Evolutionary conservation across 1,284 basidiomycete species (phyloP).

Genomic region (Macrocybe sp.): DNA sequence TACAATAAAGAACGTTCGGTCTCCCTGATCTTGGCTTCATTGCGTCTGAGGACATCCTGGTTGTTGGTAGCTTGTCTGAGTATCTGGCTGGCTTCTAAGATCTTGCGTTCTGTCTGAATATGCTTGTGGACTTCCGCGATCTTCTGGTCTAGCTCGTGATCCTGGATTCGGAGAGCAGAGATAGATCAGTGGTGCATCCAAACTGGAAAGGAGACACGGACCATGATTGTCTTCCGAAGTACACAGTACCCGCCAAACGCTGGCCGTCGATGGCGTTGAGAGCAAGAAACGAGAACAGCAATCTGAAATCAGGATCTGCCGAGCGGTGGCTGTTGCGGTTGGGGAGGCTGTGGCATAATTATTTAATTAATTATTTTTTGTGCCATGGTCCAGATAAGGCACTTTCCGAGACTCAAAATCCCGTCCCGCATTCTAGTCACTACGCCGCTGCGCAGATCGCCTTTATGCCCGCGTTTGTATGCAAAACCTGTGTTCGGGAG

Average conservation of each 20-base stretch:
- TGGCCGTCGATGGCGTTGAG: constrained; percentile 8
- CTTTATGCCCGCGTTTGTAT: constrained; percentile 28
- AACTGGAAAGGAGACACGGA: constrained; percentile 12
- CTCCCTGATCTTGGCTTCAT: constrained; percentile 86
- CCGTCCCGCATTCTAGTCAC: neutral
- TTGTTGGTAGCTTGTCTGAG: constrained; percentile 82
- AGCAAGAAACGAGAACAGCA: constrained; percentile 9
- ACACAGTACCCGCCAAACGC: constrained; percentile 11
- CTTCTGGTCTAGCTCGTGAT: constrained; percentile 79
- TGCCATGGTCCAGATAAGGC: constrained; percentile 13
- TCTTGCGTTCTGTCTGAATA: constrained; percentile 90
- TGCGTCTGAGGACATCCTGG: constrained; percentile 78
- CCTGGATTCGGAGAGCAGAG: constrained; percentile 24
- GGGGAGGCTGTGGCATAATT: constrained; percentile 16
- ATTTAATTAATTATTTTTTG: constrained; percentile 10
- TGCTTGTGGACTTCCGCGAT: constrained; percentile 88
- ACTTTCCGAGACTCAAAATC: neutral
- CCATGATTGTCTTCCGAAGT: constrained; percentile 24
- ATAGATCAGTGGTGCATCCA: too few species aligned
- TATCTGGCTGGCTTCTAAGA: constrained; percentile 81
- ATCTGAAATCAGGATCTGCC: constrained; percentile 17
- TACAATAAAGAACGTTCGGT: constrained; percentile 83
- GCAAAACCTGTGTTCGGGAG: constrained; percentile 27
- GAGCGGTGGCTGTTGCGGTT: constrained; percentile 15
- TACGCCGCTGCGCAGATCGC: neutral